phyloP scores from a whole-genome alignment of 371 early-diverging fungal genomes.

The Mucor racemosus region DNA sequence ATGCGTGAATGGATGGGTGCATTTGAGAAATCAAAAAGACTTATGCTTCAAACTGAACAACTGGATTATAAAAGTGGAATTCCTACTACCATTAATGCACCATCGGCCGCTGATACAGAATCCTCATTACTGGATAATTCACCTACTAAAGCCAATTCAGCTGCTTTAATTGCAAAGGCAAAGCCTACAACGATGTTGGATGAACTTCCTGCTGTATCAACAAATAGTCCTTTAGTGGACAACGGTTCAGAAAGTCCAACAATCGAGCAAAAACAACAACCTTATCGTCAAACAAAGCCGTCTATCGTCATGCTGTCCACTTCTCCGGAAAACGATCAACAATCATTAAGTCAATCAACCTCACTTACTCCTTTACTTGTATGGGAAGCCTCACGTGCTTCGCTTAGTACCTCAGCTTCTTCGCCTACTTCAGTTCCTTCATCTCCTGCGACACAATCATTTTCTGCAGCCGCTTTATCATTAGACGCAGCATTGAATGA shows the following conservation, averaged over 20 bases:
- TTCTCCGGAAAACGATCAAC: slow-evolving; percentile 32
- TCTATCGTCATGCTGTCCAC: slow-evolving; percentile 46
- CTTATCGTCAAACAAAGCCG: not conserved
- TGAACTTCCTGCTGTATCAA: slow-evolving; percentile 8
- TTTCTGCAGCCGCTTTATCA: slow-evolving; percentile 19
- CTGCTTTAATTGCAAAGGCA: not conserved
- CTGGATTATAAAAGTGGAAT: slow-evolving; percentile 20
- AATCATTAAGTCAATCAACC: slow-evolving; percentile 40
- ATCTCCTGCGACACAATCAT: slow-evolving; percentile 33
- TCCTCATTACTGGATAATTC: not conserved
- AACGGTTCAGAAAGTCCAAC: not conserved
- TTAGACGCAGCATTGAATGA: slow-evolving; percentile 17
- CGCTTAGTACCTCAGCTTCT: slow-evolving; percentile 25
- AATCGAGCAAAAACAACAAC: not conserved
- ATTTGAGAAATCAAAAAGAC: slow-evolving; percentile 66
- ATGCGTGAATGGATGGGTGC: slow-evolving; percentile 70
- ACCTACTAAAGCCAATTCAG: not conserved
- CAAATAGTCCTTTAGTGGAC: not conserved
- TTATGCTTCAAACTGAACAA: slow-evolving; percentile 35
- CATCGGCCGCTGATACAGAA: slow-evolving; percentile 1
- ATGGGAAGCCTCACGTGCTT: slow-evolving; percentile 44
- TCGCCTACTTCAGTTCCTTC: slow-evolving; percentile 26
- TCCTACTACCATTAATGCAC: slow-evolving; percentile 9
- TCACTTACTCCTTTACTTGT: slow-evolving; percentile 47
- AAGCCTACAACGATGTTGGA: slow-evolving; percentile 13